Percentiles rank a stretch among this genome's conserved stretches.
Evolutionary conservation across 305 asterid genomes (phyloP).

Genomic region (Plantago coronopus): DNA sequence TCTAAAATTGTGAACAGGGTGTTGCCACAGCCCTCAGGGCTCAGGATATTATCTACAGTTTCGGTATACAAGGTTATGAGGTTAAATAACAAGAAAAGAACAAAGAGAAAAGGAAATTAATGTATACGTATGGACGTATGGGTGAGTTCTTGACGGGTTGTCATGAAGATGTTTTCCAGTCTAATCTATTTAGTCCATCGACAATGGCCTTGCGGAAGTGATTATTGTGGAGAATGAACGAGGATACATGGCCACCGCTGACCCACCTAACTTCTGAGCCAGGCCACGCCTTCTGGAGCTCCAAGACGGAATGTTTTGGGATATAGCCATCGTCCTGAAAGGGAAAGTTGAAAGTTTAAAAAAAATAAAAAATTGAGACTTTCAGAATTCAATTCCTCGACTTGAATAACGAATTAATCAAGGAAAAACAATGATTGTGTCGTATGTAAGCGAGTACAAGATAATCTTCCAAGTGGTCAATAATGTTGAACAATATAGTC

Average conservation of each 20-base stretch:
- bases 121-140: too few species aligned
- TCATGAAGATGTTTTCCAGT: constrained; percentile 72
- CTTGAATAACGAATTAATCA: constrained; percentile 1
- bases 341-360: neutral
- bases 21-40: too few species aligned
- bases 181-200: constrained; percentile 68
- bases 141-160: constrained; percentile 15
- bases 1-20: neutral
- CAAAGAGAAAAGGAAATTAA: constrained; percentile 18
- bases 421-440: neutral
- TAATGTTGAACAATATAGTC: neutral
- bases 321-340: constrained; percentile 92
- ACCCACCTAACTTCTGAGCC: constrained; percentile 99
- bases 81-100: constrained; percentile 17
- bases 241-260: constrained; percentile 88
- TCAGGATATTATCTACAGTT: constrained; percentile 7
- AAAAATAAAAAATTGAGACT: too few species aligned
- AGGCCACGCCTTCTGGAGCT: constrained; percentile 96
- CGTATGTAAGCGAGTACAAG: neutral
- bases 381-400: neutral
- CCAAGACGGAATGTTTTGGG: constrained; percentile 80
- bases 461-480: neutral
- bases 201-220: constrained; percentile 81
- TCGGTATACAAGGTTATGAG: constrained; percentile 17
- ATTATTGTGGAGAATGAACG: constrained; percentile 77